phyloP scores from a whole-genome alignment of 768 basidiomycete genomes.

The Piloderma croceum region DNA sequence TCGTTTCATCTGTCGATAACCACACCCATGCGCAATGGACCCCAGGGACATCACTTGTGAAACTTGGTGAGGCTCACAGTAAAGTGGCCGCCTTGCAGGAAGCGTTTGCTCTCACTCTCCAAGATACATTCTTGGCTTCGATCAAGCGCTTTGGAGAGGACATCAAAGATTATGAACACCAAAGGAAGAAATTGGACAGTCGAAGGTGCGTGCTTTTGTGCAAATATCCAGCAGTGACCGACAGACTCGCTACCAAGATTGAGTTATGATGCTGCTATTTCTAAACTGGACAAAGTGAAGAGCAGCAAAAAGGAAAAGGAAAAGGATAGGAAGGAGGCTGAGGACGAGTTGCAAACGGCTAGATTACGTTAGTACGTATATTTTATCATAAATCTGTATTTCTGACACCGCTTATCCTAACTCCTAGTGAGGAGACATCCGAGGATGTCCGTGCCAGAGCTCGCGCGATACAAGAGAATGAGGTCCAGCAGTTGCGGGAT shows the following conservation, averaged over 20 bases:
- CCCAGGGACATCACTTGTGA: slow-evolving; percentile 65
- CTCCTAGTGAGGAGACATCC: slow-evolving; percentile 71
- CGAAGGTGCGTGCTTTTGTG: slow-evolving; percentile 48
- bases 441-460: slow-evolving; percentile 82
- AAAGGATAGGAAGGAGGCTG: slow-evolving; percentile 63
- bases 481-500: slow-evolving; percentile 64
- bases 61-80: slow-evolving; percentile 79
- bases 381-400: not conserved
- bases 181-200: slow-evolving; percentile 84
- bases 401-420: slow-evolving; percentile 1
- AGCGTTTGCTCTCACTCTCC: slow-evolving; percentile 64
- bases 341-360: slow-evolving; percentile 72
- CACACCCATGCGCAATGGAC: not conserved
- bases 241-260: slow-evolving; percentile 40
- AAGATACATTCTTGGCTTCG: slow-evolving; percentile 66
- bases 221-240: not conserved
- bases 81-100: slow-evolving; percentile 83
- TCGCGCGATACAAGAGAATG: slow-evolving; percentile 74
- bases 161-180: slow-evolving; percentile 76
- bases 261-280: slow-evolving; percentile 69
- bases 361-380: slow-evolving; percentile 66
- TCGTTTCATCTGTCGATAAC: not conserved
- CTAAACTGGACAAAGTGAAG: slow-evolving; percentile 64
- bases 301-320: slow-evolving; percentile 79
- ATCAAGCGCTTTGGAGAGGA: slow-evolving; percentile 62